Base-by-base conservation (phyloP, 1,284 basidiomycete species). In the Cutaneotrichosporon sp. region DNA sequence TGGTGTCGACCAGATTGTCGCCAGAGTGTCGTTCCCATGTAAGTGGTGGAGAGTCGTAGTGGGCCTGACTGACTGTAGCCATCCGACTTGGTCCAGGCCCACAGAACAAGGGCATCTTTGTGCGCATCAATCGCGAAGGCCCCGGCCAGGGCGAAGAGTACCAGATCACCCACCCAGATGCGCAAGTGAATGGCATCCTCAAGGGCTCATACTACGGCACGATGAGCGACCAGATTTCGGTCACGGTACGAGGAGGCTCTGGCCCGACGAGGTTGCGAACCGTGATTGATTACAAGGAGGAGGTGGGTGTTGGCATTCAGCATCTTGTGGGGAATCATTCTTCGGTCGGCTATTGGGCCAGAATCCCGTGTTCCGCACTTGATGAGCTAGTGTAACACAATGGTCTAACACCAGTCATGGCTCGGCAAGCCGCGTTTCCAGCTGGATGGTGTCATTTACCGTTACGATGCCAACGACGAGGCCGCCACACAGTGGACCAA, bases 251-350 rank as follows among this genome's bases (percentile, higher is more conserved):
- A 12, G 86, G 86, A 6, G 84, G 84, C 6, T 79, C 80, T 55
- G 81, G 80, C 17, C 76, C 80, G 33, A 71, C 68, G 52, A 81
- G 81, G 62, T 82, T 90, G 63, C 80, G 92, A 49, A 80, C 89
- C 7, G 81, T 98, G 54, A 82, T 96, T 52, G 90, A 94, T 65
- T 97, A 96, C 78, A 92, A 92, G 76, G 94, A 98, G 67, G 92
- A 98, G 83, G 87, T 88, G 57, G 45, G 83, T 69, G 4, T 37
- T 4, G 14, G 33, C 33, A n/a, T n/a, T 31, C 29, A 7, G 29
- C 29, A 31, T 7, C 12, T 12, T 33, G 5, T n/a, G 31, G n/a
- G n/a, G n/a, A n/a, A n/a, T n/a, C 34, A 35, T 35, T 35, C 34
- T 19, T 35, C 34, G 34, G 34, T 9, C 9, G n/a, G 33, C 4